These are phyloP conservation scores for Chlamydomonas sphaeroides DNA, from an alignment of 139 green algal genomes.

Conservation along the genomic window DNA sequence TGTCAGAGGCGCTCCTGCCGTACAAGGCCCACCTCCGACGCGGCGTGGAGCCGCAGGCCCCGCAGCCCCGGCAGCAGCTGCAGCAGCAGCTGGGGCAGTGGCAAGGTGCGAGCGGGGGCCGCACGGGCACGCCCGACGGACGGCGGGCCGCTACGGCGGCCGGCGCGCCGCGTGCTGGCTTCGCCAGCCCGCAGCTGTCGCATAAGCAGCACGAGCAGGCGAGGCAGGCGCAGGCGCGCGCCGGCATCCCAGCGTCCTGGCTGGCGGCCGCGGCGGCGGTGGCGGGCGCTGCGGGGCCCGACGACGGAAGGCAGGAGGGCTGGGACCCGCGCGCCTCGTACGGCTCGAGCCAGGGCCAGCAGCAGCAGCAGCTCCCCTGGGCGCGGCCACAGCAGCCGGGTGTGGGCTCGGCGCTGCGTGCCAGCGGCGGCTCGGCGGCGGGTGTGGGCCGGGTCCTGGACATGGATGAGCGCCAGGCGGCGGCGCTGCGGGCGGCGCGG, in stretches of 20 bases:
- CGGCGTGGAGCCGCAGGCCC: neutral
- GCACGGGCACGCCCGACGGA: neutral
- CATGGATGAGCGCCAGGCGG: constrained; percentile 11
- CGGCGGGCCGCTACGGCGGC: neutral
- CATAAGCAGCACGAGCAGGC: neutral
- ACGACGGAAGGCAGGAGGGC: neutral
- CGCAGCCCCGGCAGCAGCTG: too few species aligned
- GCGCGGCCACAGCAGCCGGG: neutral
- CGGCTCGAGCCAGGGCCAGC: neutral
- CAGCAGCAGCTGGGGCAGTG: neutral
- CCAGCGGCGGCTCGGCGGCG: too few species aligned
- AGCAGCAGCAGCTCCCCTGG: neutral
- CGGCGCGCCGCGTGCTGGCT: neutral
- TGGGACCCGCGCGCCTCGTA: too few species aligned
- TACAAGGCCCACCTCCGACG: constrained; percentile 32
- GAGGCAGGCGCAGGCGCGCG: neutral
- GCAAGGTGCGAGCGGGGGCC: neutral
- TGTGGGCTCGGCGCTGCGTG: neutral
- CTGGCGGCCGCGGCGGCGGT: neutral
- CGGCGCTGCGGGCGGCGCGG: neutral
- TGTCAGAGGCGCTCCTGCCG: constrained; percentile 16
- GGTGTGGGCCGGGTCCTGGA: neutral
- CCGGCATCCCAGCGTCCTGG: neutral
- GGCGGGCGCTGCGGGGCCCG: too few species aligned
- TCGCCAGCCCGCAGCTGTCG: constrained; percentile 7